Percentiles rank a stretch among this genome's conserved stretches.
Conservation (phyloP, 2,329 filamentous ascomycete species). For the Dothideomycetes sp. region DNA sequence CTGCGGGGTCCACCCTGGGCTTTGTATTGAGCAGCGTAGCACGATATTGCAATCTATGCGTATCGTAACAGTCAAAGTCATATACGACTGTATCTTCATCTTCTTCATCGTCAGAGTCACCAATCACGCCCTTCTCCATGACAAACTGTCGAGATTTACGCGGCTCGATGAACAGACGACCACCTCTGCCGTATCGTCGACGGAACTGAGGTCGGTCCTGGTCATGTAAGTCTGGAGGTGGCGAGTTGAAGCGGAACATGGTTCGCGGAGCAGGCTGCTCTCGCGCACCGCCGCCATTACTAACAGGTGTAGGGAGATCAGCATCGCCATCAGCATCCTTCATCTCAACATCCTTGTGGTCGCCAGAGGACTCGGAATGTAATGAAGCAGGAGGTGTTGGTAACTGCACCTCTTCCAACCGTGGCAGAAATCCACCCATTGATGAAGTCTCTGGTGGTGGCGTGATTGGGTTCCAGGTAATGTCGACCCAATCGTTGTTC, state of each 20-base stretch:
- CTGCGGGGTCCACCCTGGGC: conserved; percentile 6
- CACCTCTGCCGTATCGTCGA: conserved; percentile 72
- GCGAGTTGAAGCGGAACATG: conserved; percentile 12
- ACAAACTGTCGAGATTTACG: conserved; percentile 17
- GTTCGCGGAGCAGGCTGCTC: conserved; percentile 14
- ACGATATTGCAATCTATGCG: conserved; percentile 46
- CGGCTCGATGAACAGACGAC: conserved; percentile 75
- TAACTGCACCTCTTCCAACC: conserved; percentile 19
- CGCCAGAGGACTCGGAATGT: conserved; percentile 29
- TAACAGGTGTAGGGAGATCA: conserved; percentile 13
- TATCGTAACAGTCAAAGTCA: conserved; percentile 59
- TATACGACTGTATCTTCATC: conserved; percentile 66
- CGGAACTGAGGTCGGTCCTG: conserved; percentile 54
- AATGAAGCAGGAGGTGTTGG: conserved; percentile 37
- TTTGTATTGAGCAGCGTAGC: conserved; percentile 30
- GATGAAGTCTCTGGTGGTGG: conserved; percentile 52
- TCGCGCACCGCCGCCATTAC: conserved; percentile 9
- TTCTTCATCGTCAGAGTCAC: conserved; percentile 81
- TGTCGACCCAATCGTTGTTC: conserved; percentile 83
- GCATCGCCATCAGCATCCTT: conserved; percentile 13
- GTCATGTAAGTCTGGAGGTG: conserved; percentile 8
- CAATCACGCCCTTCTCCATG: conserved; percentile 31
- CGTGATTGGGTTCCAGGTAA: conserved; percentile 75
- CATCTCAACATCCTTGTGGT: conserved; percentile 27
- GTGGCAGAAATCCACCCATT: conserved; percentile 17